Conservation (phyloP, 2,329 filamentous ascomycete species). For the Simplicillium sp. region DNA sequence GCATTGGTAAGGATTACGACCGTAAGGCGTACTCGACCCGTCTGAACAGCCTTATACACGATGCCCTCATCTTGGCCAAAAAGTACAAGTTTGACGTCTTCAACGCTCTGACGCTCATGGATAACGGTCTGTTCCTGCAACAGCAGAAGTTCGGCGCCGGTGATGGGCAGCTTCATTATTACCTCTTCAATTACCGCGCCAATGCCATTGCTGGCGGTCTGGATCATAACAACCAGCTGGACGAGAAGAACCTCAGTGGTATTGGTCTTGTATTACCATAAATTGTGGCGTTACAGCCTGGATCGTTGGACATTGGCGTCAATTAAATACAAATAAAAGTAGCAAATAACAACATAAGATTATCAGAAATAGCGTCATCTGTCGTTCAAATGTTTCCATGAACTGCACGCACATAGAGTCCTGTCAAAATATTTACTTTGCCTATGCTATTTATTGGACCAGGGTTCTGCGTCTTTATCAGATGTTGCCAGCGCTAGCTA, state of each 20-base stretch:
- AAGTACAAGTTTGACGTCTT: constrained; percentile 84
- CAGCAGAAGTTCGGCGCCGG: constrained; percentile 91
- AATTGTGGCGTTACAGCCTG: constrained; percentile 8
- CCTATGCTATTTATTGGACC: too few species aligned
- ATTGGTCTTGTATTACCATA: constrained; percentile 77
- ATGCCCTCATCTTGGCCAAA: constrained; percentile 84
- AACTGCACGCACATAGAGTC: too few species aligned
- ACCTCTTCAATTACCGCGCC: constrained; percentile 93
- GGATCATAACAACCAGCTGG: constrained; percentile 66
- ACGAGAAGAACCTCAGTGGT: constrained; percentile 70
- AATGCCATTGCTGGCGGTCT: constrained; percentile 80
- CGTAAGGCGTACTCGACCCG: constrained; percentile 61
- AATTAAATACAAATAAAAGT: not conserved
- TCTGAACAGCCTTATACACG: constrained; percentile 66
- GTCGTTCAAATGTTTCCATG: too few species aligned
- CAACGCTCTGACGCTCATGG: constrained; percentile 87
- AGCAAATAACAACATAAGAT: not conserved
- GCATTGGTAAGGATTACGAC: constrained; percentile 49
- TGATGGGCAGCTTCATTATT: constrained; percentile 92
- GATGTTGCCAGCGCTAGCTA: too few species aligned
- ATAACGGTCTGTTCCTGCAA: constrained; percentile 88
- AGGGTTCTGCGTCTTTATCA: too few species aligned
- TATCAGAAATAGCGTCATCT: not conserved
- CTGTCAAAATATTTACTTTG: too few species aligned
- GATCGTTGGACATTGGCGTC: not conserved